Evolutionary conservation across 169 alveolate species (phyloP), one percentile per base, ranked within the genome.

Genomic region (Plasmodium billcollinsi): DNA sequence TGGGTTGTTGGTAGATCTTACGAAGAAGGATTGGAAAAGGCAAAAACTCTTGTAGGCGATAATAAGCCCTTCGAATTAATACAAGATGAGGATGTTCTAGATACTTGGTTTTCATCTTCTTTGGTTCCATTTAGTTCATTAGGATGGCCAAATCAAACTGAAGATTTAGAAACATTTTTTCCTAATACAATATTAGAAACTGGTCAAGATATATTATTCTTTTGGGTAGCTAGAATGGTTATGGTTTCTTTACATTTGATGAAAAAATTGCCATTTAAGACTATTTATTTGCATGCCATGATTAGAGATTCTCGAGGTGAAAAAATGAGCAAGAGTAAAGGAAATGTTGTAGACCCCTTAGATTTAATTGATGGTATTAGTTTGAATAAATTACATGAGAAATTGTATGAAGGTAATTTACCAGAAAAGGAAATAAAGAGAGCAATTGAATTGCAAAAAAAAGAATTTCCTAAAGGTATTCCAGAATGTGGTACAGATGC

Each of bases 151-250:
- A 96, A 98, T 88, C 90, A 80, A 59, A 88, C 95, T 21, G 96
- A 94, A 39, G 99, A 98, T 88, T 91, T 98, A 50, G 95, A 97
- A 88, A 96, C 98, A 3, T 98, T 97, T 96, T 98, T 97, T 97
- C 99, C 99, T 20, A 98, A 99, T 39, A 95, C 97, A 26, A 94
- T 99, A 54, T 93, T 98, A 21, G 99, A 98, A 91, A 98, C 99
- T 12, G 99, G 99, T 11, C 99, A 98, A 88, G 99, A 99, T 96
- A 99, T 99, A 66, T 92, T 99, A 63, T 99, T 99, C 97, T 99
- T 99, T 97, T 99, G 99, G 99, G 99, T 99, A 29, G 99, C 99
- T 6, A 95, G 99, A 88, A 98, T 98, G 99, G 99, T 98, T 71
- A 97, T 98, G 99, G 97, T 99, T 97, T 94, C 99, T 52, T 95